Percentiles rank a stretch among this genome's conserved stretches.
phyloP scores from a whole-genome alignment of 1,284 basidiomycete species.

The Trichosporon sp. region DNA sequence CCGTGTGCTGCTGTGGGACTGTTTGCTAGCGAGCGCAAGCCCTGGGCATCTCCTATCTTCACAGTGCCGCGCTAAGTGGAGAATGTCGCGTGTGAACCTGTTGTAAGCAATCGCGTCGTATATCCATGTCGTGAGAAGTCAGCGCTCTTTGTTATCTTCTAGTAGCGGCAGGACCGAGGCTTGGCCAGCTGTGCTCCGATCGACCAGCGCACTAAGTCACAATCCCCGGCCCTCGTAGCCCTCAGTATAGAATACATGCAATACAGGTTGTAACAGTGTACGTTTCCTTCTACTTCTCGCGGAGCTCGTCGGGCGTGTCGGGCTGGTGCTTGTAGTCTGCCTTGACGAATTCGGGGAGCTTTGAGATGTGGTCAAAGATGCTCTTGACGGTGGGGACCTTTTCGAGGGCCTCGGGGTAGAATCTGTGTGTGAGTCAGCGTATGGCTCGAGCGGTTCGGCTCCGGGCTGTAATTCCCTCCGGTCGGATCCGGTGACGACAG shows the following conservation, averaged over 20 bases:
- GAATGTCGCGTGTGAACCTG: too few species aligned
- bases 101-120: too few species aligned
- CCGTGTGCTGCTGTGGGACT: not conserved
- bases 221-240: too few species aligned
- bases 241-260: not conserved
- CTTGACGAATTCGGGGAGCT: slow-evolving; percentile 14
- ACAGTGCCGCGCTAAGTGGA: not conserved
- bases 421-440: not conserved
- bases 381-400: slow-evolving; percentile 6
- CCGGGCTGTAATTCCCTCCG: too few species aligned
- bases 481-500: too few species aligned
- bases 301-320: slow-evolving; percentile 18
- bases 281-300: slow-evolving; percentile 1
- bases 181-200: too few species aligned
- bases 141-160: too few species aligned
- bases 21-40: not conserved
- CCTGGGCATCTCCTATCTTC: not conserved
- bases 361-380: slow-evolving; percentile 10
- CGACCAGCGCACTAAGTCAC: too few species aligned
- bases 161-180: too few species aligned
- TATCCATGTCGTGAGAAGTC: too few species aligned
- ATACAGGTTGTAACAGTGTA: not conserved
- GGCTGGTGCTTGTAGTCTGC: slow-evolving; percentile 22
- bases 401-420: slow-evolving; percentile 7
- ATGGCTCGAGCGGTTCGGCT: not conserved